phyloP scores from a whole-genome alignment of 2,329 filamentous ascomycete species.

The Pseudogymnoascus sp. region DNA sequence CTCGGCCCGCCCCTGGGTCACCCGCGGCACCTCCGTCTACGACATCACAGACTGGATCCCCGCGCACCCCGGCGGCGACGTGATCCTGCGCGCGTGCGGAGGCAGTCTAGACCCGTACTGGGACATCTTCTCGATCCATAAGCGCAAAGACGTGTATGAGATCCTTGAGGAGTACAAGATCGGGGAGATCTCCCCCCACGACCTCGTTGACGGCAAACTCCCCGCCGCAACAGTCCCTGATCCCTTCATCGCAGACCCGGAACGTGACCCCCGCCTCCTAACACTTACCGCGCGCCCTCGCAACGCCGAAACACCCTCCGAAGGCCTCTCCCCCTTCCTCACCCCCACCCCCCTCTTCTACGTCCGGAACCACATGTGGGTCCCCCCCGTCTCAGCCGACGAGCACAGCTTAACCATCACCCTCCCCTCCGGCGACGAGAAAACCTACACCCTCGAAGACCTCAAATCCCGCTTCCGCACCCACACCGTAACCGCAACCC shows the following conservation, averaged over 20 bases:
- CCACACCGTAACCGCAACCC: conserved; percentile 44
- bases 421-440: conserved; percentile 45
- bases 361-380: conserved; percentile 57
- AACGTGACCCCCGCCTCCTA: conserved; percentile 42
- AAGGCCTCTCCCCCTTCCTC: conserved; percentile 42
- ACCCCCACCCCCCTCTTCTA: conserved; percentile 51
- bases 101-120: conserved; percentile 60
- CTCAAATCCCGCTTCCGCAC: conserved; percentile 44
- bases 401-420: conserved; percentile 45
- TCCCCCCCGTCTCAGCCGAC: conserved; percentile 38
- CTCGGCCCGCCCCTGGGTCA: conserved; percentile 53
- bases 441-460: conserved; percentile 46
- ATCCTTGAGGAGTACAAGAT: conserved; percentile 58
- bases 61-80: conserved; percentile 58
- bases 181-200: conserved; percentile 49
- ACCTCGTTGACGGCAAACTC: conserved; percentile 50
- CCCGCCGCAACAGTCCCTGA: conserved; percentile 49
- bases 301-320: conserved; percentile 52
- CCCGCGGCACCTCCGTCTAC: conserved; percentile 57
- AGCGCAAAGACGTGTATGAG: conserved; percentile 54
- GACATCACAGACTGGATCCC: conserved; percentile 62
- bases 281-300: conserved; percentile 47
- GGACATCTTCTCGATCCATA: conserved; percentile 64
- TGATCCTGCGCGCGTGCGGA: conserved; percentile 59
- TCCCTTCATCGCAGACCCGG: conserved; percentile 48